A percentile compares a stretch with the other conserved stretches of the same genome.
These are phyloP conservation scores for Taiozyma onychis DNA, from an alignment of 1,139 yeast species.

Conservation along the genomic window DNA sequence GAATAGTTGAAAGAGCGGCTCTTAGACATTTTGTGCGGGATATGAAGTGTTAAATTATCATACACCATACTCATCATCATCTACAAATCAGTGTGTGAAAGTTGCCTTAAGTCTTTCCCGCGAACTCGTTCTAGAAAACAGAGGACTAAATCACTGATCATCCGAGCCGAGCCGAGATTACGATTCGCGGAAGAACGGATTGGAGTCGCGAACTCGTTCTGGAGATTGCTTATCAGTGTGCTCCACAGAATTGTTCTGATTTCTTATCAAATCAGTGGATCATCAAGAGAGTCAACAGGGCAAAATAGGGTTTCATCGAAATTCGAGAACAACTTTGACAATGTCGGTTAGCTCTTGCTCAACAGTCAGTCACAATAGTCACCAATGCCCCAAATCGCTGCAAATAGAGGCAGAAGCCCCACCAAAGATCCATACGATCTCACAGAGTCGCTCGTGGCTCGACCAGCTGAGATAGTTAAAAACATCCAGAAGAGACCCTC, in stretches of 20 bases:
- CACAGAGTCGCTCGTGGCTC: not conserved
- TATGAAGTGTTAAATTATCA: no score
- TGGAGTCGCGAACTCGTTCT: not conserved
- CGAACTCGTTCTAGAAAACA: no score
- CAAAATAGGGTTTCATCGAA: no score
- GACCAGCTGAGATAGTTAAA: not conserved
- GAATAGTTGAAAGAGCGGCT: conserved; percentile 36
- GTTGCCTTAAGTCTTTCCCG: no score
- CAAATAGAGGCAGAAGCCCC: not conserved
- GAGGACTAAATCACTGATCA: no score
- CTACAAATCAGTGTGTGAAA: no score
- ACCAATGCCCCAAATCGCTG: not conserved
- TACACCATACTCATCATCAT: no score
- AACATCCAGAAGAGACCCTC: not conserved
- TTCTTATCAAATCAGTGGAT: not conserved
- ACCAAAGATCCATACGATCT: not conserved
- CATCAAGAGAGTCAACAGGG: no score
- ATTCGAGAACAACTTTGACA: no score
- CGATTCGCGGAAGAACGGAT: no score
- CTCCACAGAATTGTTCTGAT: not conserved
- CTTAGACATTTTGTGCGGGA: conserved; percentile 1
- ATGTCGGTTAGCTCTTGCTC: no score
- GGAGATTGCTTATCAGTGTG: not conserved
- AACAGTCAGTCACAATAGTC: not conserved
- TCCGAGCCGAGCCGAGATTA: no score